Conservation (phyloP, 306 rosid genomes). For the Spatholobus suberectus region DNA sequence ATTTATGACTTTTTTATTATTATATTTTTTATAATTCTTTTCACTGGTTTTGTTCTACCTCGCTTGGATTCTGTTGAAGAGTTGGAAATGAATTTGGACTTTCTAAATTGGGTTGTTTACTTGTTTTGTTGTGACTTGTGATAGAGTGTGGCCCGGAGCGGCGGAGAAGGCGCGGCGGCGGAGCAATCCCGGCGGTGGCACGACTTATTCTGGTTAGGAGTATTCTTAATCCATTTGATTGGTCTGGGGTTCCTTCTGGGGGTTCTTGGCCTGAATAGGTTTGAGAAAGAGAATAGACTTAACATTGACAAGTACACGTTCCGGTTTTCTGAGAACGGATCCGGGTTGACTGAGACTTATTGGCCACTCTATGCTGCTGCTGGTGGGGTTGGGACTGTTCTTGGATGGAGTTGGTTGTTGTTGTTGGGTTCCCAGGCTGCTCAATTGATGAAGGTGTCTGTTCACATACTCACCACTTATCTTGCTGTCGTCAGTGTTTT, state of each 20-base stretch:
- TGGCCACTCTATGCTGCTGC: slow-evolving; percentile 94
- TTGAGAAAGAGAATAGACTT: slow-evolving; percentile 69
- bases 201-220: slow-evolving; percentile 87
- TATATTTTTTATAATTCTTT: too few species aligned
- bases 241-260: slow-evolving; percentile 65
- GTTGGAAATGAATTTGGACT: neutral
- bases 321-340: slow-evolving; percentile 49
- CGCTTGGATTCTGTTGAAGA: neutral
- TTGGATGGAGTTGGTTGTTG: slow-evolving; percentile 89
- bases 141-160: slow-evolving; percentile 66
- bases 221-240: slow-evolving; percentile 77
- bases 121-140: slow-evolving; percentile 6
- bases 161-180: slow-evolving; percentile 48
- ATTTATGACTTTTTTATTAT: too few species aligned
- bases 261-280: slow-evolving; percentile 78
- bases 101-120: slow-evolving; percentile 14
- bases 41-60: neutral
- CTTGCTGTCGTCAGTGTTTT: slow-evolving; percentile 94
- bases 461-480: slow-evolving; percentile 91
- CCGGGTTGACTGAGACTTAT: slow-evolving; percentile 78
- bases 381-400: slow-evolving; percentile 87
- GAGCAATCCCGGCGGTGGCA: slow-evolving; percentile 85
- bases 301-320: slow-evolving; percentile 67
- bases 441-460: slow-evolving; percentile 87
- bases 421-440: slow-evolving; percentile 78